These are phyloP conservation scores for Torrubiellomyces zombiae DNA, from an alignment of 2,329 filamentous ascomycete genomes.

Conservation along the genomic window DNA sequence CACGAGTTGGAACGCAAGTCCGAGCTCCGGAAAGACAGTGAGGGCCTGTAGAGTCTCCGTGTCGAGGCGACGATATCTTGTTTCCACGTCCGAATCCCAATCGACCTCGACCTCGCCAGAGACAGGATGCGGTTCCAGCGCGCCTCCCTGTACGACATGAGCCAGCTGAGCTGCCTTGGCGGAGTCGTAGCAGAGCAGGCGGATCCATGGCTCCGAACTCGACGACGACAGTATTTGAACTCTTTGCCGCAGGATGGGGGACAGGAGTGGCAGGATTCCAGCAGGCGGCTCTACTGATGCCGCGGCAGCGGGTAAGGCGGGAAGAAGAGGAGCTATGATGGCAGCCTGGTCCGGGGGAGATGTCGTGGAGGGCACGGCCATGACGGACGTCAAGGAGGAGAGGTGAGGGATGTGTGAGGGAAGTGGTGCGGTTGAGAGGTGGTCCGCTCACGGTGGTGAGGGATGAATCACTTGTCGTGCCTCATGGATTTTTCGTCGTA, in stretches of 20 bases:
- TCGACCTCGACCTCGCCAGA: conserved; percentile 67
- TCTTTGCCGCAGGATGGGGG: conserved; percentile 49
- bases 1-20: conserved; percentile 47
- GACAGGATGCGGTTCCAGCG: conserved; percentile 63
- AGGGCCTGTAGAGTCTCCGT: conserved; percentile 58
- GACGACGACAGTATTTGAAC: conserved; percentile 46
- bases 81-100: conserved; percentile 45
- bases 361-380: conserved; percentile 17
- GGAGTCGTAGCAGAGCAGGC: conserved; percentile 52
- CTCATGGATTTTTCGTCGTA: too few species aligned
- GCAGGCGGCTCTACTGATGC: conserved; percentile 39
- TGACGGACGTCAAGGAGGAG: conserved; percentile 4
- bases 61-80: conserved; percentile 52
- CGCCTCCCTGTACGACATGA: conserved; percentile 42
- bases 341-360: conserved; percentile 26
- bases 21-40: conserved; percentile 43
- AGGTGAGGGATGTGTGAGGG: conserved; percentile 1
- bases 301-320: conserved; percentile 41
- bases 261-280: conserved; percentile 41
- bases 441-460: too few species aligned
- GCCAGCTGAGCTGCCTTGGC: conserved; percentile 38
- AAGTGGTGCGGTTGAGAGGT: too few species aligned
- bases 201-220: conserved; percentile 52
- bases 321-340: conserved; percentile 39
- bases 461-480: too few species aligned